Evolutionary conservation across 2,329 filamentous ascomycete species (phyloP).

Genomic region (Arthrobotrys musiformis): DNA sequence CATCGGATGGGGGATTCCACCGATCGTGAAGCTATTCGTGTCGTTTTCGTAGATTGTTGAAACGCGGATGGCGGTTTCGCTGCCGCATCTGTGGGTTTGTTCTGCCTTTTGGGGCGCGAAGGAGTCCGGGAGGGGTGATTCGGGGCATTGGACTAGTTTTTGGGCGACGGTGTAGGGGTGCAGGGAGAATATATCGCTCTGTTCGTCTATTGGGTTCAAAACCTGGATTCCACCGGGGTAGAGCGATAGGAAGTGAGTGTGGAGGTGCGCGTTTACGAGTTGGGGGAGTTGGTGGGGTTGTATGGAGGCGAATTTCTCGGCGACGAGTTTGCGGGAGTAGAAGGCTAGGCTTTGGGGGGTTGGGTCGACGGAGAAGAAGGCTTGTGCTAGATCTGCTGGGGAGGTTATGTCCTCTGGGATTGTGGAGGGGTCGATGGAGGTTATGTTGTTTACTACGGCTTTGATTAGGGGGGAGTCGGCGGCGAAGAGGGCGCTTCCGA

Average conservation of each 20-base stretch:
- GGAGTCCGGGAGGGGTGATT: constrained; percentile 76
- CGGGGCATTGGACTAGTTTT: constrained; percentile 79
- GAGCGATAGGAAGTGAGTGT: constrained; percentile 82
- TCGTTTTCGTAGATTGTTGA: constrained; percentile 72
- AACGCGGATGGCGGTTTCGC: constrained; percentile 66
- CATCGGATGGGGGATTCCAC: constrained; percentile 89
- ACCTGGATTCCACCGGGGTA: constrained; percentile 82
- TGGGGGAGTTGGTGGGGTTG: constrained; percentile 70
- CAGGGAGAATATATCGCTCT: constrained; percentile 77
- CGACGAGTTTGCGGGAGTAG: constrained; percentile 75
- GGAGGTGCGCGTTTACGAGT: constrained; percentile 85
- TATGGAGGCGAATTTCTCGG: constrained; percentile 74
- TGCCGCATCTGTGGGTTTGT: constrained; percentile 60
- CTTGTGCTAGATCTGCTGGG: constrained; percentile 55
- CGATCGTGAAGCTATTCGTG: constrained; percentile 80
- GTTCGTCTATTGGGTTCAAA: constrained; percentile 79
- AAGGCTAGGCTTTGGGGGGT: constrained; percentile 77
- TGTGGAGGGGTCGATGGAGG: constrained; percentile 61
- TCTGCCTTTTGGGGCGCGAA: constrained; percentile 76
- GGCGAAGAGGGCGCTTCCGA: constrained; percentile 78
- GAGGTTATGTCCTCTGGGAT: constrained; percentile 63
- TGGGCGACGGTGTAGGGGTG: constrained; percentile 78
- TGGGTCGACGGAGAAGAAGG: constrained; percentile 68
- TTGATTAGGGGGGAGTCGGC: constrained; percentile 37
- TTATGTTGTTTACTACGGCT: constrained; percentile 69